Percentiles rank a stretch among this genome's conserved stretches.
These are phyloP conservation scores for Glaciozyma antarctica DNA, from an alignment of 768 basidiomycete species.

Conservation along the genomic window DNA sequence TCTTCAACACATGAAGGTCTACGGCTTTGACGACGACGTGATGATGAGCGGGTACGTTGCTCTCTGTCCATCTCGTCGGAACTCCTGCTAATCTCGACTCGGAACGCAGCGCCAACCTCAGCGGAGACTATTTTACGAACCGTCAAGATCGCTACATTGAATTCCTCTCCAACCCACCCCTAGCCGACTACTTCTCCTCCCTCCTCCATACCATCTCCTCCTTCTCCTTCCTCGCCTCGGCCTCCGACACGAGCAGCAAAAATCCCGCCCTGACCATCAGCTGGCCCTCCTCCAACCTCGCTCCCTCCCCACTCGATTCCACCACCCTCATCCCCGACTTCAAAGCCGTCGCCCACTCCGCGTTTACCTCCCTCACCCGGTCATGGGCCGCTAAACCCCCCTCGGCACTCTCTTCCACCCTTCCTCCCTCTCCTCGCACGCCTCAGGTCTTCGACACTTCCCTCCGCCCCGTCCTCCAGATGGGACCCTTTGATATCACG, in stretches of 20 bases:
- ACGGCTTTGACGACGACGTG: slow-evolving; percentile 83
- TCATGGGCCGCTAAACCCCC: not conserved
- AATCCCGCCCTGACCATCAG: slow-evolving; percentile 11
- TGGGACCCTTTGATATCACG: slow-evolving; percentile 28
- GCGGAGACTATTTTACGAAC: slow-evolving; percentile 83
- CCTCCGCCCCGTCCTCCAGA: slow-evolving; percentile 33
- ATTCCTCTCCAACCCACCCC: slow-evolving; percentile 51
- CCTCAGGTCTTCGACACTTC: slow-evolving; percentile 57
- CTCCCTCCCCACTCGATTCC: not conserved
- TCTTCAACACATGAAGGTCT: slow-evolving; percentile 95
- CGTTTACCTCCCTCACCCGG: slow-evolving; percentile 2
- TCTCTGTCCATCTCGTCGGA: not conserved
- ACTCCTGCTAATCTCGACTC: not conserved
- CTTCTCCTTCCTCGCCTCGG: slow-evolving; percentile 55
- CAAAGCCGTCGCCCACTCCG: not conserved
- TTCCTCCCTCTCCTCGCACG: slow-evolving; percentile 46
- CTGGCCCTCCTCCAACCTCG: slow-evolving; percentile 17
- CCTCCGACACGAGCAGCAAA: slow-evolving; percentile 12
- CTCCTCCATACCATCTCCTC: slow-evolving; percentile 59
- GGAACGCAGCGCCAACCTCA: slow-evolving; percentile 74
- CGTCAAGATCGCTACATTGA: slow-evolving; percentile 90
- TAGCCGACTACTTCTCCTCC: slow-evolving; percentile 75
- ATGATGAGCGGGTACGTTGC: slow-evolving; percentile 76
- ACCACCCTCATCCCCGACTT: slow-evolving; percentile 1
- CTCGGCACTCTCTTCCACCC: not conserved